Evolutionary conservation across 2,329 filamentous ascomycete species (phyloP).

Genomic region (Stagonosporopsis cucurbitacearum): DNA sequence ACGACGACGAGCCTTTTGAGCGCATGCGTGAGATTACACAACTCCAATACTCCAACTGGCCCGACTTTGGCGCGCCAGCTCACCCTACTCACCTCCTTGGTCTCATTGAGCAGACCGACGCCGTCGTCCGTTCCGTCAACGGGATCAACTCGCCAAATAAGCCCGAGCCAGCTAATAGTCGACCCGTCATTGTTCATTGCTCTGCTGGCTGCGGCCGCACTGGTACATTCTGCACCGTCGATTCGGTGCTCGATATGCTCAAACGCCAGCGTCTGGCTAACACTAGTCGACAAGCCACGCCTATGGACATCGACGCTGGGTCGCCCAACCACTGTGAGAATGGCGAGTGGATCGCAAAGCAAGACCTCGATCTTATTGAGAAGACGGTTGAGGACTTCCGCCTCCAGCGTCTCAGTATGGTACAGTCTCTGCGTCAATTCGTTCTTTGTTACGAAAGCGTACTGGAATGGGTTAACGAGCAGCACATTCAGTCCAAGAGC

Average conservation of each 20-base stretch:
- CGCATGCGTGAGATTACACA: slow-evolving; percentile 93
- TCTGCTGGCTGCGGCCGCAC: slow-evolving; percentile 95
- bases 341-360: slow-evolving; percentile 71
- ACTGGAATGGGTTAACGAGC: slow-evolving; percentile 77
- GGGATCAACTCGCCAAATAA: slow-evolving; percentile 59
- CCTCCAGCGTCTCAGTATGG: slow-evolving; percentile 89
- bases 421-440: slow-evolving; percentile 90
- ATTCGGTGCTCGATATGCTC: slow-evolving; percentile 94
- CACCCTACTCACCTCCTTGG: slow-evolving; percentile 86
- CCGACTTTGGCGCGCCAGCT: slow-evolving; percentile 92
- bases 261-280: slow-evolving; percentile 73
- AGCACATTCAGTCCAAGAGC: slow-evolving; percentile 27
- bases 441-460: slow-evolving; percentile 97
- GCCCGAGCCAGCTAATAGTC: slow-evolving; percentile 58
- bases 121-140: slow-evolving; percentile 62
- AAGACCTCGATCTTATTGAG: slow-evolving; percentile 79
- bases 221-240: slow-evolving; percentile 94
- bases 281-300: slow-evolving; percentile 43
- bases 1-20: slow-evolving; percentile 77
- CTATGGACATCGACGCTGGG: slow-evolving; percentile 50
- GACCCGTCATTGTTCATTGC: slow-evolving; percentile 91
- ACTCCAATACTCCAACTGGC: slow-evolving; percentile 94
- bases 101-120: slow-evolving; percentile 88
- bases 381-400: slow-evolving; percentile 91
- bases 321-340: slow-evolving; percentile 49